These are phyloP conservation scores for Forsythia suspensa DNA, from an alignment of 257 asterid species.

Conservation along the genomic window DNA sequence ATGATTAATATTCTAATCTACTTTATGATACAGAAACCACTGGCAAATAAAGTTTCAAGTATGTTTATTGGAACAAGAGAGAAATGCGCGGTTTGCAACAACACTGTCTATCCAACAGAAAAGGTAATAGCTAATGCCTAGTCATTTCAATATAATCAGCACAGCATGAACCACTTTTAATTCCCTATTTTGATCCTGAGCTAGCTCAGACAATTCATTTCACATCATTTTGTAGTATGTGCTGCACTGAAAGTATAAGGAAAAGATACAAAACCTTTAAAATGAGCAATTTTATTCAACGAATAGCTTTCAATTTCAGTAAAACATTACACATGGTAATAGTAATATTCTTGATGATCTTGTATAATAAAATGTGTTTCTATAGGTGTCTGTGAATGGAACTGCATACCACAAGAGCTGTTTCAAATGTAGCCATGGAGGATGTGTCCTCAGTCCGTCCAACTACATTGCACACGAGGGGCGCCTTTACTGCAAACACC, in stretches of 20 bases:
- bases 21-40: constrained; percentile 53
- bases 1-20: neutral
- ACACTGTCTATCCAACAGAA: constrained; percentile 85
- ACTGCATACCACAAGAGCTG: constrained; percentile 86
- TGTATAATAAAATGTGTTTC: neutral
- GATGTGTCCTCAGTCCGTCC: constrained; percentile 90
- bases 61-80: constrained; percentile 84
- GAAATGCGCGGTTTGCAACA: constrained; percentile 74
- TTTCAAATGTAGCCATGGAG: constrained; percentile 92
- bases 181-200: neutral
- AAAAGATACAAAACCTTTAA: neutral
- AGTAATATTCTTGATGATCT: neutral
- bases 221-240: neutral
- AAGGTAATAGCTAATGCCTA: constrained; percentile 48
- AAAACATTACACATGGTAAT: neutral
- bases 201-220: neutral
- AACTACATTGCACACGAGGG: constrained; percentile 94
- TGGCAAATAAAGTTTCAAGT: constrained; percentile 68
- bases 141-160: neutral
- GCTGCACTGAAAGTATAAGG: neutral
- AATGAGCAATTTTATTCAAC: neutral
- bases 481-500: constrained; percentile 95
- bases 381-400: constrained; percentile 85
- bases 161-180: neutral
- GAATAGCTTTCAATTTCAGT: neutral